phyloP scores from a whole-genome alignment of 108 stramenopile species.

The Fragilaria radians region DNA sequence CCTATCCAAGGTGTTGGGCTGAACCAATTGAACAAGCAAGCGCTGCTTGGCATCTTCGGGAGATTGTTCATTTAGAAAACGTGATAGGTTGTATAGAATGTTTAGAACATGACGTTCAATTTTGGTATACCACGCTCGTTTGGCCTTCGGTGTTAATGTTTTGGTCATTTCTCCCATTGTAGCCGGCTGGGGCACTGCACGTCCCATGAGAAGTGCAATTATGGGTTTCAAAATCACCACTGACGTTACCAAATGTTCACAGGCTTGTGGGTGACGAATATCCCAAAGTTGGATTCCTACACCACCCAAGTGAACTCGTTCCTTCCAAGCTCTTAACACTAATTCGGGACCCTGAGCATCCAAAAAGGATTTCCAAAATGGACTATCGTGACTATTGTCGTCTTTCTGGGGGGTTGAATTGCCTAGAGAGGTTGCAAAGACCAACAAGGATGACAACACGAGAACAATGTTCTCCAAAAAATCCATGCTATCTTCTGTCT shows the following conservation, averaged over 20 bases:
- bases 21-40: too few species aligned
- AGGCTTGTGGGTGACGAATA: conserved; percentile 41
- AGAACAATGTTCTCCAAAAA: conserved; percentile 62
- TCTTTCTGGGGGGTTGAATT: conserved; percentile 46
- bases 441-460: conserved; percentile 39
- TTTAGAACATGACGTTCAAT: too few species aligned
- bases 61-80: too few species aligned
- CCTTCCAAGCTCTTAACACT: conserved; percentile 63
- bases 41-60: too few species aligned
- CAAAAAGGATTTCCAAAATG: too few species aligned
- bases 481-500: conserved; percentile 56
- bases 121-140: too few species aligned
- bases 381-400: too few species aligned
- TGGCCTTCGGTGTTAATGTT: too few species aligned
- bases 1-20: conserved; percentile 70
- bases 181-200: conserved; percentile 51
- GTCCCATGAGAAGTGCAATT: conserved; percentile 61
- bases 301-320: conserved; percentile 66
- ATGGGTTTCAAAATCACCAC: conserved; percentile 63
- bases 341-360: conserved; percentile 65
- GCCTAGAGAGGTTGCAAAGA: too few species aligned
- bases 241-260: conserved; percentile 45
- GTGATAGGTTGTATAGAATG: too few species aligned
- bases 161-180: conserved; percentile 29
- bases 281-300: conserved; percentile 49